Percentiles rank a stretch among this genome's conserved stretches.
Evolutionary conservation across 2,329 filamentous ascomycete species (phyloP).

Genomic region (Capronia epimyces): DNA sequence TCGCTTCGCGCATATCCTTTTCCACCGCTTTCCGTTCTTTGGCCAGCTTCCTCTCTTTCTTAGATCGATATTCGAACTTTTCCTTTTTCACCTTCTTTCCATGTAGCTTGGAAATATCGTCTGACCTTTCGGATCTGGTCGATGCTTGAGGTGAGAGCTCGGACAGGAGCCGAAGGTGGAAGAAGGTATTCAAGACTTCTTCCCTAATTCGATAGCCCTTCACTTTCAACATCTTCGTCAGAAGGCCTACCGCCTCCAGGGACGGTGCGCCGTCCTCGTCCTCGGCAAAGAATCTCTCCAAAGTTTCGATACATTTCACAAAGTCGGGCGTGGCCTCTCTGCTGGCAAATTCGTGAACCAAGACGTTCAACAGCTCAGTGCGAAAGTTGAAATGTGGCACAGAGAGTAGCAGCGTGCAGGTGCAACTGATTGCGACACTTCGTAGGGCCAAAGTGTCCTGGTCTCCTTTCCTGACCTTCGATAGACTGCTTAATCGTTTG

Average conservation of each 20-base stretch:
- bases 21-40: conserved; percentile 83
- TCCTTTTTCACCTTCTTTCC: conserved; percentile 60
- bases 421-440: conserved; percentile 76
- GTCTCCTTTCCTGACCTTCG: conserved; percentile 50
- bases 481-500: conserved; percentile 64
- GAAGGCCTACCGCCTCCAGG: conserved; percentile 74
- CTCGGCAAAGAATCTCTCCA: conserved; percentile 75
- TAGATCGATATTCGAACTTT: conserved; percentile 82
- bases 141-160: conserved; percentile 75
- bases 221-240: conserved; percentile 93
- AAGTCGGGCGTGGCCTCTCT: conserved; percentile 69
- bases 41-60: conserved; percentile 72
- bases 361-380: conserved; percentile 75
- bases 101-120: conserved; percentile 42
- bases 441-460: conserved; percentile 46
- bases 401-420: conserved; percentile 69
- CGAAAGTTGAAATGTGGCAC: conserved; percentile 98
- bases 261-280: conserved; percentile 88
- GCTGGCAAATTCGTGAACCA: conserved; percentile 75
- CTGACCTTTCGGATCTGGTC: conserved; percentile 60
- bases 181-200: conserved; percentile 80
- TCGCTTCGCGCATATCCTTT: conserved; percentile 88
- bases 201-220: conserved; percentile 79
- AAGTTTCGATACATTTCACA: conserved; percentile 66
- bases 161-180: conserved; percentile 79